Conservation (phyloP, 2,329 filamentous ascomycete genomes). For the Colletotrichum cereale region DNA sequence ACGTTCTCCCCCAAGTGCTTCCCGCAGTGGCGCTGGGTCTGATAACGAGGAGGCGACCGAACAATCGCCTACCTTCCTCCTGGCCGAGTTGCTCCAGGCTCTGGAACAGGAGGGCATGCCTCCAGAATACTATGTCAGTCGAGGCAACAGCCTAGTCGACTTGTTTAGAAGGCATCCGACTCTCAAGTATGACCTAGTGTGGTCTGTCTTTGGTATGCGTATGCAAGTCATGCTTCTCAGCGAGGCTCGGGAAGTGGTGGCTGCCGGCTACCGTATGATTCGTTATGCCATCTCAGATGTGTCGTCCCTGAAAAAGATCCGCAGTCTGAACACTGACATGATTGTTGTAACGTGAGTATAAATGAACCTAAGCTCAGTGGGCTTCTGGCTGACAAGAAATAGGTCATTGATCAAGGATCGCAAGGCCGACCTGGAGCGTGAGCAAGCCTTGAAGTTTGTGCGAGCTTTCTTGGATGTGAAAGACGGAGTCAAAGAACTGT, state of each 20-base stretch:
- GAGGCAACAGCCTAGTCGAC: conserved; percentile 93
- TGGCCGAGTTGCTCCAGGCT: conserved; percentile 90
- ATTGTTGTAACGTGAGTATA: conserved; percentile 78
- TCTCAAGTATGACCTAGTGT: conserved; percentile 95
- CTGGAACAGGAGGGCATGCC: conserved; percentile 89
- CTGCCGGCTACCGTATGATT: conserved; percentile 92
- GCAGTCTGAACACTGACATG: conserved; percentile 89
- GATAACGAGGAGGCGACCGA: conserved; percentile 79
- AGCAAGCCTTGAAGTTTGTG: conserved; percentile 97
- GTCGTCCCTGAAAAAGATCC: conserved; percentile 88
- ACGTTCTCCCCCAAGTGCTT: conserved; percentile 69
- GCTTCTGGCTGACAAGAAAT: conserved; percentile 27
- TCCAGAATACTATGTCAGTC: conserved; percentile 94
- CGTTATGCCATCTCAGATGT: conserved; percentile 95
- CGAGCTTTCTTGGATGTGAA: conserved; percentile 96
- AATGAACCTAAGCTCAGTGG: background rate
- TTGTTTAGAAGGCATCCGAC: conserved; percentile 95
- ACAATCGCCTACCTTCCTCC: conserved; percentile 85
- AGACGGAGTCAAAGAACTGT: conserved; percentile 88
- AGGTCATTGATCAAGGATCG: conserved; percentile 92
- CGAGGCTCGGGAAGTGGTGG: conserved; percentile 94
- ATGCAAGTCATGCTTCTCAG: conserved; percentile 97
- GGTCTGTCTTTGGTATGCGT: conserved; percentile 92
- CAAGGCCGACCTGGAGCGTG: conserved; percentile 96
- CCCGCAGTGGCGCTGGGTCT: conserved; percentile 68